Conservation (phyloP, 164 flowering plant species). For the Liquidambar formosana region DNA sequence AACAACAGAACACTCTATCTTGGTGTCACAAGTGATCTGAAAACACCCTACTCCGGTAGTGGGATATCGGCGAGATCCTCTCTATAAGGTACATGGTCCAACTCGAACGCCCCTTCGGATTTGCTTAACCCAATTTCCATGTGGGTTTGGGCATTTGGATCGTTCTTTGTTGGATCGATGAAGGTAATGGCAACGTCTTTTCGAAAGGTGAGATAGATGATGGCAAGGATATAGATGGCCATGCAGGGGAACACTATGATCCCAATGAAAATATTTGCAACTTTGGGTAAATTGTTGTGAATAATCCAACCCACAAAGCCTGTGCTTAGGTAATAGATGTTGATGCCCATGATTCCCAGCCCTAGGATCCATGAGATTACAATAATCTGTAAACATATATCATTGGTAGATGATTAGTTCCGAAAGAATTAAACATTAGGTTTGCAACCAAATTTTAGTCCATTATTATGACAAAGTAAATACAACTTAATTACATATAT, state of each 20-base stretch:
- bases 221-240: constrained; percentile 58
- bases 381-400: constrained; percentile 53
- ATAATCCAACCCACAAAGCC: constrained; percentile 73
- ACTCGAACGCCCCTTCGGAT: neutral
- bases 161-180: constrained; percentile 43
- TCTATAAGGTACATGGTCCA: constrained; percentile 42
- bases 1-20: too few relatives aligned
- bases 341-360: constrained; percentile 69
- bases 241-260: constrained; percentile 78
- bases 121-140: constrained; percentile 45
- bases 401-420: neutral
- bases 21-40: too few relatives aligned
- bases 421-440: too few relatives aligned
- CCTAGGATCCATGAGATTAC: constrained; percentile 78
- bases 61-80: constrained; percentile 74
- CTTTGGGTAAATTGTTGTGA: constrained; percentile 58
- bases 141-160: constrained; percentile 26
- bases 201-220: constrained; percentile 66
- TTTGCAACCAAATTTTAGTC: too few relatives aligned
- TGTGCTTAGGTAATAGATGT: constrained; percentile 75
- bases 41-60: constrained; percentile 37
- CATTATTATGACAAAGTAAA: too few relatives aligned
- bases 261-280: constrained; percentile 71
- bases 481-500: too few relatives aligned
- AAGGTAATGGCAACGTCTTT: constrained; percentile 66